Evolutionary conservation across 2,329 filamentous ascomycete species (phyloP).

Genomic region (Ophiostoma ulmi): DNA sequence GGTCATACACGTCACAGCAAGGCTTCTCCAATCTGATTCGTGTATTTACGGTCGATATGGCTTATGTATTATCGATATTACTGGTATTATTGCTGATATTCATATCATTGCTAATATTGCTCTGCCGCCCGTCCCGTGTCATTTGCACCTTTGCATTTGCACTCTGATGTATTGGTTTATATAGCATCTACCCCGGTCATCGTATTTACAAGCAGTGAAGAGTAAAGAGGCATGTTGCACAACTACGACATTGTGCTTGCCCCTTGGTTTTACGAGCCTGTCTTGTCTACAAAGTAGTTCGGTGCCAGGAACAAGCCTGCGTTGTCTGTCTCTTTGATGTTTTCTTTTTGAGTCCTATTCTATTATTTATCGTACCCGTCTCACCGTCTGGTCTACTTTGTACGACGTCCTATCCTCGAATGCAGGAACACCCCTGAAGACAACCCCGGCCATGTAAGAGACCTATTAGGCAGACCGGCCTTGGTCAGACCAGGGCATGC

Average conservation of each 20-base stretch:
- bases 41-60: neutral
- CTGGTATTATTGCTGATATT: neutral
- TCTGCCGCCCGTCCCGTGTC: neutral
- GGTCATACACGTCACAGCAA: neutral
- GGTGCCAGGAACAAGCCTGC: neutral
- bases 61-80: neutral
- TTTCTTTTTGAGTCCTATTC: neutral
- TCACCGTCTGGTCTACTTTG: neutral
- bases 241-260: conserved; percentile 6
- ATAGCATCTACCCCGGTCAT: neutral
- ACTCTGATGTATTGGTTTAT: neutral
- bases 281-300: neutral
- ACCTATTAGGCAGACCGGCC: neutral
- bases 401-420: neutral
- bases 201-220: neutral
- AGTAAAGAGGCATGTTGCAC: neutral
- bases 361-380: neutral
- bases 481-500: neutral
- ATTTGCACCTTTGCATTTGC: neutral
- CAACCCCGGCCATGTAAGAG: neutral
- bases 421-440: neutral
- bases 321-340: too few species aligned
- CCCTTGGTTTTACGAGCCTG: neutral
- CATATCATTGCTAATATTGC: neutral
- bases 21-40: neutral